A percentile compares a stretch with the other conserved stretches of the same genome.
phyloP scores from a whole-genome alignment of 169 alveolate species.

The Plasmodium falciparum region DNA sequence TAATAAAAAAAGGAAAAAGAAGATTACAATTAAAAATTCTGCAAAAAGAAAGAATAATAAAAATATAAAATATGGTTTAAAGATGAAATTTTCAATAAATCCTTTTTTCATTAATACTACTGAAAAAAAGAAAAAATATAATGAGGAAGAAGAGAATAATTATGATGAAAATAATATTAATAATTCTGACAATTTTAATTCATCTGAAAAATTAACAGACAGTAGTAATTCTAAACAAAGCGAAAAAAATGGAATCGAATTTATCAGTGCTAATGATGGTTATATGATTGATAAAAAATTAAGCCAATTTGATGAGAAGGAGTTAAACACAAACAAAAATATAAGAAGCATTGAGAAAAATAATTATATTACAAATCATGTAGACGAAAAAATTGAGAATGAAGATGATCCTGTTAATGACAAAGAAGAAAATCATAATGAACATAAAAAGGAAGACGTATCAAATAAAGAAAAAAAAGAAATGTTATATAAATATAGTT shows the following conservation, averaged over 20 bases:
- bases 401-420: neutral
- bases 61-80: neutral
- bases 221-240: conserved; percentile 8
- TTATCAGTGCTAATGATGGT: neutral
- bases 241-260: neutral
- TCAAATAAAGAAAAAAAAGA: conserved; percentile 1
- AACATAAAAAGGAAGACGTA: neutral
- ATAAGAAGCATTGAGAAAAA: neutral
- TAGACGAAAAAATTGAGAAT: neutral
- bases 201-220: neutral
- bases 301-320: neutral
- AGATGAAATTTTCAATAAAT: neutral
- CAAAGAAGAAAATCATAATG: neutral
- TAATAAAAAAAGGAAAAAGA: conserved; percentile 20
- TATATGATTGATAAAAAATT: neutral
- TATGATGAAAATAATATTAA: neutral
- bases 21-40: neutral
- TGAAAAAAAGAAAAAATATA: conserved; percentile 1
- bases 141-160: neutral
- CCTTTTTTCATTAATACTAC: neutral
- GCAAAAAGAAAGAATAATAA: neutral
- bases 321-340: neutral
- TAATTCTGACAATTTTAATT: neutral
- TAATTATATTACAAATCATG: neutral
- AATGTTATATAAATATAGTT: conserved; percentile 1